A percentile compares a stretch with the other conserved stretches of the same genome.
Evolutionary conservation across 306 rosid genomes (phyloP).

Genomic region (Rosa chinensis): DNA sequence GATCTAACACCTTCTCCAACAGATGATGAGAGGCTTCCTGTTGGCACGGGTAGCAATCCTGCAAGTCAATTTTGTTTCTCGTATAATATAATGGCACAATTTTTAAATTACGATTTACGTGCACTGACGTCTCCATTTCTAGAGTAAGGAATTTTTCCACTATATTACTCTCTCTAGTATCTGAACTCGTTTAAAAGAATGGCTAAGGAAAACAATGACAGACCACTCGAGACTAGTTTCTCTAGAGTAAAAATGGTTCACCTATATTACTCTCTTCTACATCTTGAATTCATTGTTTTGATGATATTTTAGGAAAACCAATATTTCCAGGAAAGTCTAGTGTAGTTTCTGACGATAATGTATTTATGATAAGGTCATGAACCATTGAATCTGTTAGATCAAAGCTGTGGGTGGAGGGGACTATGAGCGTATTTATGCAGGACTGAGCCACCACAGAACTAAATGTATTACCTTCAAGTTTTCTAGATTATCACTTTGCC

Average conservation of each 20-base stretch:
- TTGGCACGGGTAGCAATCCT: conserved; percentile 97
- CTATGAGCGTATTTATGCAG: not conserved
- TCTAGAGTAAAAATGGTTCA: not conserved
- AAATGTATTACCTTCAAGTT: not conserved
- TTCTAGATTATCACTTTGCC: not conserved
- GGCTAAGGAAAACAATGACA: not conserved
- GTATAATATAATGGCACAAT: not conserved
- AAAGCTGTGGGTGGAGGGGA: not conserved
- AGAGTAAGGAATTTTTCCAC: not conserved
- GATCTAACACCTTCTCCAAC: conserved; percentile 69
- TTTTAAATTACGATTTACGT: conserved; percentile 14
- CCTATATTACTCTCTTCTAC: not conserved
- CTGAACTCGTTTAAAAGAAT: not conserved
- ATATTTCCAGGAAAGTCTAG: too few species aligned
- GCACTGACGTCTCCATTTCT: conserved; percentile 1
- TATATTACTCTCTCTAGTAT: not conserved
- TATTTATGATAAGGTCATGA: not conserved
- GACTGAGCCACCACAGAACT: not conserved
- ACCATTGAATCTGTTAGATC: not conserved
- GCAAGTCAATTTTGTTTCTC: conserved; percentile 48
- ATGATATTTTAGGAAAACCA: too few species aligned
- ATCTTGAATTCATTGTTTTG: too few species aligned
- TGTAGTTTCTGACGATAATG: too few species aligned
- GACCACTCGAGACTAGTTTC: not conserved
- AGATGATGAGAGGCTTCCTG: conserved; percentile 91